Evolutionary conservation across 139 green algal genomes (phyloP).

Genomic region (Parachlorella kessleri): DNA sequence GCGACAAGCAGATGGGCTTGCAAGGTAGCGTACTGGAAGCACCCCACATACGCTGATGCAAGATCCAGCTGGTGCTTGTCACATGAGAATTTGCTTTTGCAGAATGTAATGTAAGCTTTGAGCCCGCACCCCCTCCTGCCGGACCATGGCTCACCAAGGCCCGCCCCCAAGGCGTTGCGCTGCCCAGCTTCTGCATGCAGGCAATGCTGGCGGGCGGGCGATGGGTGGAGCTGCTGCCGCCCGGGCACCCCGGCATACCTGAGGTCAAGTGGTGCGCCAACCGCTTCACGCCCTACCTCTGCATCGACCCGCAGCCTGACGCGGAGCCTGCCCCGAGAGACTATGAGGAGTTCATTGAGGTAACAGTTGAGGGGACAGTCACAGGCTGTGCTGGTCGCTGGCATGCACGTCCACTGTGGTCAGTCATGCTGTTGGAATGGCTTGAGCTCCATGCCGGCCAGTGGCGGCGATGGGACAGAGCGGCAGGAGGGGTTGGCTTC

Average conservation of each 20-base stretch:
- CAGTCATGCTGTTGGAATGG: too few species aligned
- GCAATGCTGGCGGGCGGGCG: slow-evolving; percentile 74
- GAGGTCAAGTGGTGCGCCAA: slow-evolving; percentile 92
- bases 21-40: too few species aligned
- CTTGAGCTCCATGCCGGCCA: background rate
- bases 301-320: slow-evolving; percentile 58
- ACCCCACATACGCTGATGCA: too few species aligned
- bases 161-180: too few species aligned
- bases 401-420: too few species aligned
- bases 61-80: too few species aligned
- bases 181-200: slow-evolving; percentile 31
- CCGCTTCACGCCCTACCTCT: slow-evolving; percentile 78
- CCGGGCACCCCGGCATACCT: slow-evolving; percentile 63
- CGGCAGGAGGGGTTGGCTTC: background rate
- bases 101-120: too few species aligned
- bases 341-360: slow-evolving; percentile 66
- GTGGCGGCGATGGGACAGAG: background rate
- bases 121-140: too few species aligned
- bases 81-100: too few species aligned
- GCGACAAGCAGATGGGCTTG: too few species aligned
- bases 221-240: slow-evolving; percentile 62
- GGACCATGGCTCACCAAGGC: too few species aligned
- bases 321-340: slow-evolving; percentile 42
- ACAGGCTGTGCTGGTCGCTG: too few species aligned
- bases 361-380: slow-evolving; percentile 1